phyloP scores from a whole-genome alignment of 169 alveolate genomes.

The Plasmodium ovale region DNA sequence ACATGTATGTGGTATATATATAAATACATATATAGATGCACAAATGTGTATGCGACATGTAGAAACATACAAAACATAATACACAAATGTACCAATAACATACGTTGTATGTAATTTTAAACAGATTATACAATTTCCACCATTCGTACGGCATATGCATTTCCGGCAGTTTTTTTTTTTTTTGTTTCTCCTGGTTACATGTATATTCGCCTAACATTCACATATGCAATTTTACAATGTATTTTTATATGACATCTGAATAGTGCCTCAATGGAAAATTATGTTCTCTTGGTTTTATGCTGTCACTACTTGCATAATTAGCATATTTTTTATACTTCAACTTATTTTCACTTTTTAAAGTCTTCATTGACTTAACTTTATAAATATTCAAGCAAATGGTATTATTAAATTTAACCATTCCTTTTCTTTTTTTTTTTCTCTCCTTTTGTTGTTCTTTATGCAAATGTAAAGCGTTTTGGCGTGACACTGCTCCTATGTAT shows the following conservation, averaged over 20 bases:
- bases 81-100: too few relatives aligned
- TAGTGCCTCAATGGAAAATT: slow-evolving; percentile 32
- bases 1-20: slow-evolving; percentile 4
- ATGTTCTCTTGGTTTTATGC: slow-evolving; percentile 25
- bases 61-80: neutral
- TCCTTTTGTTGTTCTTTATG: neutral
- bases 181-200: neutral
- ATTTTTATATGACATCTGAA: slow-evolving; percentile 22
- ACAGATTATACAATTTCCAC: too few relatives aligned
- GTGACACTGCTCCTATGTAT: too few relatives aligned
- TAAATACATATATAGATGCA: slow-evolving; percentile 12
- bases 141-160: neutral
- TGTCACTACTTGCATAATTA: slow-evolving; percentile 47
- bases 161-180: neutral
- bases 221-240: slow-evolving; percentile 1
- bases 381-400: slow-evolving; percentile 7
- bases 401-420: slow-evolving; percentile 41
- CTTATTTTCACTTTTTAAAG: slow-evolving; percentile 41
- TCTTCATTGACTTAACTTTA: slow-evolving; percentile 74
- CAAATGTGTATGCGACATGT: neutral
- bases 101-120: too few relatives aligned
- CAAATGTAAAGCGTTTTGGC: neutral
- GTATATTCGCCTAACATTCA: neutral
- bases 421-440: slow-evolving; percentile 5
- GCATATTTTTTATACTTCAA: slow-evolving; percentile 35